Conservation (phyloP, 495 filamentous ascomycete genomes). For the Entonaema liquescens region DNA sequence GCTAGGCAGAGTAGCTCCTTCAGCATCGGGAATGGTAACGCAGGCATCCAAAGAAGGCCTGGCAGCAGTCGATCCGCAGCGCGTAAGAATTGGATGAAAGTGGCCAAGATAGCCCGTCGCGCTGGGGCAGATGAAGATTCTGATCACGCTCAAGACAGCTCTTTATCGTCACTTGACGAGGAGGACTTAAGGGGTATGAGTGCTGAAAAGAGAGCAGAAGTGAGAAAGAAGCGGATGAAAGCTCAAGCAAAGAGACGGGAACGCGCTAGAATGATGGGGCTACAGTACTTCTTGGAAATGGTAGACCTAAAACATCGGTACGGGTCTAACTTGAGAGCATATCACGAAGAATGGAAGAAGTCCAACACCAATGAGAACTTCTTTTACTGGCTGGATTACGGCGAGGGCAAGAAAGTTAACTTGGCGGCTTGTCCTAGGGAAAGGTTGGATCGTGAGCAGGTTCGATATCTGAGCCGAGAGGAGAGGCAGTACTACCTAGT, state of each 20-base stretch:
- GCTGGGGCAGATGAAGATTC: conserved; percentile 70
- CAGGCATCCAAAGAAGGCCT: conserved; percentile 18
- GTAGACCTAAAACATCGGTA: conserved; percentile 90
- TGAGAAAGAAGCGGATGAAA: conserved; percentile 52
- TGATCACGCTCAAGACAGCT: conserved; percentile 43
- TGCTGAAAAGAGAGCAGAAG: conserved; percentile 48
- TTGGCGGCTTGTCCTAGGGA: conserved; percentile 69
- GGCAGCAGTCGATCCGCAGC: conserved; percentile 50
- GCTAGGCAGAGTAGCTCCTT: conserved; percentile 44
- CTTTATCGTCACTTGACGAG: conserved; percentile 43
- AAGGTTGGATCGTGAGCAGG: conserved; percentile 71
- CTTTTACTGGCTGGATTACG: conserved; percentile 95
- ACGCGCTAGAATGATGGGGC: conserved; percentile 79
- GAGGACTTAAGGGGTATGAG: conserved; percentile 48
- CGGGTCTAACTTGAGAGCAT: conserved; percentile 81
- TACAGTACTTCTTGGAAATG: conserved; percentile 94
- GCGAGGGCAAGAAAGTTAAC: conserved; percentile 69
- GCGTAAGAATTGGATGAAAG: conserved; percentile 77
- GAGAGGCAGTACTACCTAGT: conserved; percentile 79
- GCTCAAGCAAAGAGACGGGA: conserved; percentile 58
- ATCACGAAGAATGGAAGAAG: conserved; percentile 85
- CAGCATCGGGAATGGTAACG: conserved; percentile 14
- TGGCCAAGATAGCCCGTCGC: conserved; percentile 71
- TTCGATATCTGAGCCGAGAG: conserved; percentile 77
- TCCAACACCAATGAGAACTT: conserved; percentile 83